Evolutionary conservation across 2,329 filamentous ascomycete species (phyloP), one percentile per base, ranked within the genome.

Genomic region (Macroventuria anomochaeta): DNA sequence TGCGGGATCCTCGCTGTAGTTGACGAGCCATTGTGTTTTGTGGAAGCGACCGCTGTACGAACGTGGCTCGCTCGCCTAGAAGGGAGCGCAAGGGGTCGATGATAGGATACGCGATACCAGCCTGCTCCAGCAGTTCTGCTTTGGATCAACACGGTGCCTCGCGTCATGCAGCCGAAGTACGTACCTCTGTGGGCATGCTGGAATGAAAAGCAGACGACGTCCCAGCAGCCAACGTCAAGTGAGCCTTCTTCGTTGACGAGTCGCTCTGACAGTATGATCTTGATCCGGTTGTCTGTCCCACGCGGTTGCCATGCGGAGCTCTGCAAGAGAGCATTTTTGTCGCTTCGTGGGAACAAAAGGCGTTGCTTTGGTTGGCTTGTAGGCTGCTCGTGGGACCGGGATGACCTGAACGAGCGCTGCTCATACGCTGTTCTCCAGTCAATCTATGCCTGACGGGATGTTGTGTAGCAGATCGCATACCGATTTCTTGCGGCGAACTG

Each of bases 101-200:
- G 28, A 74, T 92, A 7, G 91, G 91, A 89, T 90, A 96, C 2
- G 90, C 89, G 65, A 96, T 91, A 3, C 83, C 83, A 2, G 85
- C 86, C 55, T 78, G 80, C 72, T 95, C 89, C 25, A 96, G 81
- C 20, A 93, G 79, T 34, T 89, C 91, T 91, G 61, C 13, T 6
- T 17, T 55, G 74, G 63, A 41, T 62, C 36, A 39, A 8, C 29
- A 31, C 28, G 1, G 8, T 11, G 1, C 13, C 3, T n/a, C 3
- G 5, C 17, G 17, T 23, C 37, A 11, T 13, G 5, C 13, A 21
- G 31, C 7, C 44, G 20, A 33, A 32, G 15, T 0, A 75, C 80
- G 61, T 77, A 93, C 91, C 82, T 48, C 89, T 76, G 1, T 91
- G 91, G 28, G 89, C 91, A 77, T 95, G 90, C 67, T 95, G 90